Evolutionary conservation across 371 early-diverging fungal species (phyloP).

Genomic region (Paramicrosporidium saccamoebae): DNA sequence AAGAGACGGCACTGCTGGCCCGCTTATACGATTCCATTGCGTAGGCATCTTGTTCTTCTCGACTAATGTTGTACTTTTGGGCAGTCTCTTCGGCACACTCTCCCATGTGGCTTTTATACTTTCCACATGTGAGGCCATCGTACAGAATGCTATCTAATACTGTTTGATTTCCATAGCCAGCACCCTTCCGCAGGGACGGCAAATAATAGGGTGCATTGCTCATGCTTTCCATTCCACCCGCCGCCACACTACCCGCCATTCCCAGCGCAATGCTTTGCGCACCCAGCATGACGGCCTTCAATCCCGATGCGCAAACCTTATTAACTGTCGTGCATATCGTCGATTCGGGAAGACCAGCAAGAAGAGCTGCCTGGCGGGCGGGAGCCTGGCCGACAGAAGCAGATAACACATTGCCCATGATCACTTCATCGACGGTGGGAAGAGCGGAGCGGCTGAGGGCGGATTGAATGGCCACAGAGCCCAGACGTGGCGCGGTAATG

Average conservation of each 20-base stretch:
- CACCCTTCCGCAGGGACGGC: constrained; percentile 17
- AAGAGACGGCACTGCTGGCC: constrained; percentile 45
- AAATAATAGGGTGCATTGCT: constrained; percentile 42
- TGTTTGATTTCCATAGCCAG: constrained; percentile 45
- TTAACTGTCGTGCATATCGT: constrained; percentile 63
- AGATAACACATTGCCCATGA: constrained; percentile 59
- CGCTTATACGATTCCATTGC: constrained; percentile 51
- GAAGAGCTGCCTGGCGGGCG: constrained; percentile 39
- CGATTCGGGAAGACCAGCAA: constrained; percentile 34
- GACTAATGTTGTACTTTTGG: constrained; percentile 29
- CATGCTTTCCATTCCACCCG: constrained; percentile 90
- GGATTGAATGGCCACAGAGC: constrained; percentile 27
- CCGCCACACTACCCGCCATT: constrained; percentile 23
- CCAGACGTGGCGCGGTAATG: constrained; percentile 21
- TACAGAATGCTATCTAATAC: constrained; percentile 50
- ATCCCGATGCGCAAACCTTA: constrained; percentile 77
- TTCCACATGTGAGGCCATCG: constrained; percentile 80
- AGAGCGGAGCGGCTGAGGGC: constrained; percentile 28
- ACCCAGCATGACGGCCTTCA: constrained; percentile 50
- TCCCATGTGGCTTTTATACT: constrained; percentile 69
- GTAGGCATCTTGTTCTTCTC: constrained; percentile 62
- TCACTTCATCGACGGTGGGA: constrained; percentile 42
- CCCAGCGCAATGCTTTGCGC: constrained; percentile 22
- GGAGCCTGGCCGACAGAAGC: constrained; percentile 52
- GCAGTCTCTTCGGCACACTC: constrained; percentile 72